phyloP scores from a whole-genome alignment of 192 early-diverging fungal genomes.

The Helicostylum pulchrum region DNA sequence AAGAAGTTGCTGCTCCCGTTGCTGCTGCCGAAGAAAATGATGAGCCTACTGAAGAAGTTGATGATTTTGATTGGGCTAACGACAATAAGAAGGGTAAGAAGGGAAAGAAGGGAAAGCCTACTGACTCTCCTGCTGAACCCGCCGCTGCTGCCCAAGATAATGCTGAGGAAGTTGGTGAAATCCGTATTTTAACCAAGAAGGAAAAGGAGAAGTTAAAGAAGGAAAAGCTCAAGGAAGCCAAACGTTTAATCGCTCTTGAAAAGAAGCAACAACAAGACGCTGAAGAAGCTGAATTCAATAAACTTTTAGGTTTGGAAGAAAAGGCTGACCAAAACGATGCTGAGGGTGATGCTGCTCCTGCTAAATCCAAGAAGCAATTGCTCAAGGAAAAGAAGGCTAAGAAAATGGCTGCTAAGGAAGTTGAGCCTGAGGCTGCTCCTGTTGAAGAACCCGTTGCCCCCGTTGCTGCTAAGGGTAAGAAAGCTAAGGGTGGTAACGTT shows the following conservation, averaged over 20 bases:
- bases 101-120: conserved; percentile 42
- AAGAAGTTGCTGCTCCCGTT: conserved; percentile 1
- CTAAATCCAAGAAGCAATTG: conserved; percentile 42
- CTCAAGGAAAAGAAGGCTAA: conserved; percentile 62
- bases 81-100: conserved; percentile 46
- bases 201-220: conserved; percentile 86
- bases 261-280: conserved; percentile 40
- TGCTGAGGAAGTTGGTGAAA: conserved; percentile 40
- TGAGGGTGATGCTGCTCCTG: conserved; percentile 37
- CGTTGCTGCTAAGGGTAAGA: conserved; percentile 46
- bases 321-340: conserved; percentile 32
- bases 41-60: conserved; percentile 51
- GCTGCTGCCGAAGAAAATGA: conserved; percentile 3
- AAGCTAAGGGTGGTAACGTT: conserved; percentile 55
- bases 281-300: conserved; percentile 36
- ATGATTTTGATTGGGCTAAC: conserved; percentile 65
- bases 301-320: conserved; percentile 30
- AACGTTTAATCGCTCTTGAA: conserved; percentile 46
- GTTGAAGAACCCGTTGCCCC: conserved; percentile 21
- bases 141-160: background rate
- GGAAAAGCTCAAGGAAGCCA: conserved; percentile 62
- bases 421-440: conserved; percentile 27
- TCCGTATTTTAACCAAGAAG: conserved; percentile 76
- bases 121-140: conserved; percentile 46
- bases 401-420: conserved; percentile 44